Conservation (phyloP, 768 basidiomycete species). For the Boletus rubroflammeus region DNA sequence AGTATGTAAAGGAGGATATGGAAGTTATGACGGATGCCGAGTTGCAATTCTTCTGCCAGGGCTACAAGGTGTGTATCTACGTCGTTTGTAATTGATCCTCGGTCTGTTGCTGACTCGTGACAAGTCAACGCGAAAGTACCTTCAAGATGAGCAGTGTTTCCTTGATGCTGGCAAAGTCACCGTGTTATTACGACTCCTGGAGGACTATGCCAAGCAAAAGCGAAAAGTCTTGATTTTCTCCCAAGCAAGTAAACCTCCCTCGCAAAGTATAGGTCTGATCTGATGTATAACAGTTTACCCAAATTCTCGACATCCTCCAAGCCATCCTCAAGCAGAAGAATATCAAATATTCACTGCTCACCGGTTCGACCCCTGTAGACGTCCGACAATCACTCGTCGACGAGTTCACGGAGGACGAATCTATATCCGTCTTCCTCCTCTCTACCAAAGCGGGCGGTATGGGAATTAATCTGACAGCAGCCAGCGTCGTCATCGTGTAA, state of each 20-base stretch:
- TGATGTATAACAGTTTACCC: slow-evolving; percentile 68
- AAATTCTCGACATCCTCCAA: slow-evolving; percentile 91
- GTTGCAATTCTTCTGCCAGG: slow-evolving; percentile 78
- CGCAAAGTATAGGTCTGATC: not conserved
- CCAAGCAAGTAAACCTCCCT: slow-evolving; percentile 55
- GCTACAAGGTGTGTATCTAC: slow-evolving; percentile 64
- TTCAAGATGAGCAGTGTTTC: slow-evolving; percentile 72
- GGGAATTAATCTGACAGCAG: slow-evolving; percentile 96
- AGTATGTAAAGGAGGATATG: slow-evolving; percentile 96
- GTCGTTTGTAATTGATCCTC: not conserved
- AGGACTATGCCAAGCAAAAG: slow-evolving; percentile 58
- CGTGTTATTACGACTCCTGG: slow-evolving; percentile 67
- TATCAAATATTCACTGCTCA: slow-evolving; percentile 78
- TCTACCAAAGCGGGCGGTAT: slow-evolving; percentile 93
- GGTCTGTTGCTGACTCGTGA: slow-evolving; percentile 7
- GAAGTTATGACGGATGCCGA: slow-evolving; percentile 98
- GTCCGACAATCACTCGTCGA: slow-evolving; percentile 92
- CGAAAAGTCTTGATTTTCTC: slow-evolving; percentile 92
- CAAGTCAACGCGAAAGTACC: slow-evolving; percentile 70
- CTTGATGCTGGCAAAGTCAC: slow-evolving; percentile 86
- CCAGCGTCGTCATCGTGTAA: slow-evolving; percentile 91
- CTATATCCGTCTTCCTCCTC: slow-evolving; percentile 84
- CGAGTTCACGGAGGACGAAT: slow-evolving; percentile 82
- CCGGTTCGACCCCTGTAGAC: slow-evolving; percentile 91
- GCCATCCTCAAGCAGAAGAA: slow-evolving; percentile 68